Base-by-base conservation (phyloP, 768 basidiomycete genomes). In the Dentipellis fragilis region DNA sequence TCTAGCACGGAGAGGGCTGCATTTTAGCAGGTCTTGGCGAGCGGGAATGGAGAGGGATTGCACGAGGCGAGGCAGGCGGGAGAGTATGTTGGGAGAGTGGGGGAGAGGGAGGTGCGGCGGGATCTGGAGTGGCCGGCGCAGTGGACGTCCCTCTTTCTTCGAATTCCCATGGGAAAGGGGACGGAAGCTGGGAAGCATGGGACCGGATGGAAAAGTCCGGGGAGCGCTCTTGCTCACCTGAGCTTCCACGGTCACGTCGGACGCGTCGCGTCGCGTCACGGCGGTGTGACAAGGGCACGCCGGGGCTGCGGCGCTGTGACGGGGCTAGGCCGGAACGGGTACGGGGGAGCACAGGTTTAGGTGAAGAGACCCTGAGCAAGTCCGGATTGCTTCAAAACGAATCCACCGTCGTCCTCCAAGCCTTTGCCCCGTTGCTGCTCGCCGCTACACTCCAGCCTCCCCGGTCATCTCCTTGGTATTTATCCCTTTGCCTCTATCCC, bases 321-420 rank as follows among this genome's bases (percentile, higher is more conserved):
- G 49, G 54, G 51, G 22, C 60, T 61, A 61, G 51, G 49, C 58
- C 54, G 23, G 49, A 53, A 57, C 40, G 45, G 60, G 60, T 42
- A 54, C 59, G 52, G 58, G 60, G 60, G 52, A 23, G 23, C 48
- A 49, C 48, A 49, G 48, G 42, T 45, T 45, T 45, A 45, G 42
- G 42, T 19, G 48, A 49, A 21, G 21, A 49, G 48, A 49, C 48
- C 48, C 48, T 49, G 59, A 54, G 58, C 21, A 51, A 59, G 38
- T 58, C 59, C 54, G 59, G n/a, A 55, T 60, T 57, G 52, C 54
- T 61, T 60, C 60, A 61, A 61, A 61, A 61, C 60, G 58, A 59
- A 51, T 51, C 58, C 55, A 52, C 51, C 55, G 49, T 59, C 58
- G 39, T 59, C 60, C 54, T 57, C 63, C 58, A 52, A 49, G 58